These are phyloP conservation scores for Batrachochytrium dendrobatidis DNA, from an alignment of 371 early-diverging fungal genomes.

Conservation along the genomic window DNA sequence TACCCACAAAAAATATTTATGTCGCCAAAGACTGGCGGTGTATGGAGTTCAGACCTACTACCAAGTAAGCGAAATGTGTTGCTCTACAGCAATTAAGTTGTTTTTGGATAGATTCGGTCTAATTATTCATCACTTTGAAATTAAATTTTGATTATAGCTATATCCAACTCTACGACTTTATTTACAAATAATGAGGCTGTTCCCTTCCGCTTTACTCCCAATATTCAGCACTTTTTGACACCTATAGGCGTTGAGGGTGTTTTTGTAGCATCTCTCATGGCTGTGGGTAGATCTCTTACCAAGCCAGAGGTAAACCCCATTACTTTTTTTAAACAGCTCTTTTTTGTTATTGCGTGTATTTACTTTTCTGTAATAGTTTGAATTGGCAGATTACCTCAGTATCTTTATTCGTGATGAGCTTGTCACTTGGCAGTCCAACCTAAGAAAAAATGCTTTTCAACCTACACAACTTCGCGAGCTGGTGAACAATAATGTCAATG, in stretches of 20 bases:
- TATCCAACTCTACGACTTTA: constrained; percentile 19
- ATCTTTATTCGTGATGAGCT: constrained; percentile 90
- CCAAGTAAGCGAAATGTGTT: constrained; percentile 45
- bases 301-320: constrained; percentile 49
- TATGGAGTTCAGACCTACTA: constrained; percentile 71
- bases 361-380: constrained; percentile 38
- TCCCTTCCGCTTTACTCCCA: constrained; percentile 96
- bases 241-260: constrained; percentile 88
- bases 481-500: constrained; percentile 62
- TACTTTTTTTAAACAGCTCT: constrained; percentile 12
- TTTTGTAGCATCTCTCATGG: constrained; percentile 72
- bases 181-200: constrained; percentile 67
- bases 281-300: constrained; percentile 67
- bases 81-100: background rate
- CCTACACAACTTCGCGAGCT: constrained; percentile 56
- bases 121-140: background rate
- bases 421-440: constrained; percentile 59
- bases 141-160: constrained; percentile 9
- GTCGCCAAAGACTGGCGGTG: constrained; percentile 70
- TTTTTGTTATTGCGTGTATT: background rate
- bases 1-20: constrained; percentile 82
- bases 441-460: constrained; percentile 40
- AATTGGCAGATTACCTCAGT: constrained; percentile 73
- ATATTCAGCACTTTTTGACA: constrained; percentile 88
- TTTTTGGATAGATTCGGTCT: no score